A percentile compares a stretch with the other conserved stretches of the same genome.
Conservation (phyloP, 805 yeast genomes). For the Candida sakaeoensis region DNA sequence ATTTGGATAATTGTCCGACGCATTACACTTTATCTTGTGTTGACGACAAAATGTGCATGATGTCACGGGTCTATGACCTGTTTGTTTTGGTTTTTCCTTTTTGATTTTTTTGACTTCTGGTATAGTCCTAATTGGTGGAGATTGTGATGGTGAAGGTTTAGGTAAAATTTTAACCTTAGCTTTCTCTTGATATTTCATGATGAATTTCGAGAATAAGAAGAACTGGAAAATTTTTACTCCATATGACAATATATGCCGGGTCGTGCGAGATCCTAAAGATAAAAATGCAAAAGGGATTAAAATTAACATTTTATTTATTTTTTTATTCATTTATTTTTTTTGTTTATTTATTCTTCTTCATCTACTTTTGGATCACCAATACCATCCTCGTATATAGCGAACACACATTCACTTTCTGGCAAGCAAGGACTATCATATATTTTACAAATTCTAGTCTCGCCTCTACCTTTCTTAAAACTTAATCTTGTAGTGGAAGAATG, state of each 20-base stretch:
- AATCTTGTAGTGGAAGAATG: constrained; percentile 94
- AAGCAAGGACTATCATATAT: constrained; percentile 95
- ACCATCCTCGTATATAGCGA: constrained; percentile 96
- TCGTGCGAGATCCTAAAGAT: constrained; percentile 24
- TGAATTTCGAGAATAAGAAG: neutral
- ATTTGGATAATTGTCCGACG: constrained; percentile 73
- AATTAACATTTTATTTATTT: neutral
- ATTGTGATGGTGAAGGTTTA: constrained; percentile 26
- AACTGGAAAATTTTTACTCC: constrained; percentile 2
- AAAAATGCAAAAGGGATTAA: constrained; percentile 13
- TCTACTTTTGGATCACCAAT: constrained; percentile 92
- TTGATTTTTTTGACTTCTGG: constrained; percentile 6
- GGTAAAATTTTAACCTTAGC: constrained; percentile 41
- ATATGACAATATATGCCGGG: constrained; percentile 2
- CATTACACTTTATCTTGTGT: constrained; percentile 91
- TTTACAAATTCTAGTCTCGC: constrained; percentile 89
- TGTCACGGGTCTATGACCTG: constrained; percentile 78
- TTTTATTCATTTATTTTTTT: neutral
- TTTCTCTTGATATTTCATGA: constrained; percentile 24
- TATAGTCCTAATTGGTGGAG: constrained; percentile 5
- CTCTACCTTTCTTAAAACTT: constrained; percentile 85
- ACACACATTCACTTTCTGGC: constrained; percentile 92
- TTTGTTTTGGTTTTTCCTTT: constrained; percentile 20
- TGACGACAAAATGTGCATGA: constrained; percentile 94
- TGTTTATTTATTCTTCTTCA: constrained; percentile 43